phyloP scores from a whole-genome alignment of 2,329 filamentous ascomycete genomes.

The Arthroderma sp. region DNA sequence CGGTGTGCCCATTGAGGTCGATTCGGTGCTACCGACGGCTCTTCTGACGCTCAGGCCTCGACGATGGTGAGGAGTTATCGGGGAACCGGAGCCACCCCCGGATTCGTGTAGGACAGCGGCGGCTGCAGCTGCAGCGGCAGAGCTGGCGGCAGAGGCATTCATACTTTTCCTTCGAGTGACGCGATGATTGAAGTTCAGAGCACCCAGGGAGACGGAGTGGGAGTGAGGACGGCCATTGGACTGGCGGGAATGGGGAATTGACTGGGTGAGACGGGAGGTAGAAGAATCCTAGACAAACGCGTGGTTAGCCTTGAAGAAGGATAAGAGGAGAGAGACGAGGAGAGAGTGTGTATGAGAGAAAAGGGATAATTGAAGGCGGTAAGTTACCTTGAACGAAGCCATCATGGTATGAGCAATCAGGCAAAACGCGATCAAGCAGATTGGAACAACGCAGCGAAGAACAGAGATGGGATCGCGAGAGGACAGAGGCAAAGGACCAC shows the following conservation, averaged over 20 bases:
- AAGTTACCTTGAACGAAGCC: slow-evolving; percentile 7
- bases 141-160: slow-evolving; percentile 57
- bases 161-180: slow-evolving; percentile 91
- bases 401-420: slow-evolving; percentile 1
- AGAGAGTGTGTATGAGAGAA: not conserved
- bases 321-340: not conserved
- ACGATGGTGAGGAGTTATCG: slow-evolving; percentile 46
- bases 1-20: slow-evolving; percentile 41
- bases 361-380: not conserved
- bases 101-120: slow-evolving; percentile 48
- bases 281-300: slow-evolving; percentile 13
- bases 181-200: slow-evolving; percentile 69
- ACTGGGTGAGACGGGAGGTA: slow-evolving; percentile 48
- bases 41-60: slow-evolving; percentile 34
- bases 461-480: no score
- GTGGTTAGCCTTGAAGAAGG: not conserved
- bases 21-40: slow-evolving; percentile 42
- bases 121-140: slow-evolving; percentile 48
- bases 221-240: slow-evolving; percentile 63
- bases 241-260: slow-evolving; percentile 48
- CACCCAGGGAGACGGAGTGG: slow-evolving; percentile 64
- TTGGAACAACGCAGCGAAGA: no score
- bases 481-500: no score
- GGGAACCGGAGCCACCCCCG: slow-evolving; percentile 42
- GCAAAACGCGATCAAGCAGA: no score